These are phyloP conservation scores for Extremus antarcticus DNA, from an alignment of 495 filamentous ascomycete genomes.

Conservation along the genomic window DNA sequence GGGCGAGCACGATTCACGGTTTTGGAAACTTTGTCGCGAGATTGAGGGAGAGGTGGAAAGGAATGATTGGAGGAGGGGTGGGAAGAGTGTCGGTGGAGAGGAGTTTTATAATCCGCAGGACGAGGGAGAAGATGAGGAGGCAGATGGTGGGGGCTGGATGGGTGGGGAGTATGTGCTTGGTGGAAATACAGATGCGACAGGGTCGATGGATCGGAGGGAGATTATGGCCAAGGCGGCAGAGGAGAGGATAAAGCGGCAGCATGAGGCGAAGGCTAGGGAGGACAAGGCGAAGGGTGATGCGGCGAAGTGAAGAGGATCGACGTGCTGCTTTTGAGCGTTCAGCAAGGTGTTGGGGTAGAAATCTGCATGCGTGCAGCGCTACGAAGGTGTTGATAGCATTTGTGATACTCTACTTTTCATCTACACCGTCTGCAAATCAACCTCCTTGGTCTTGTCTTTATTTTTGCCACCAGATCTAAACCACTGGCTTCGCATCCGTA, in stretches of 20 bases:
- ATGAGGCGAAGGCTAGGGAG: constrained; percentile 19
- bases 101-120: constrained; percentile 63
- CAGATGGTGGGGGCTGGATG: constrained; percentile 75
- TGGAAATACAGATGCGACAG: constrained; percentile 12
- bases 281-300: not conserved
- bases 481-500: constrained; percentile 1
- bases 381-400: too few species aligned
- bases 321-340: not conserved
- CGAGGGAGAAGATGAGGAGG: constrained; percentile 42
- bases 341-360: not conserved
- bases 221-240: constrained; percentile 65
- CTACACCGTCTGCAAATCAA: not conserved
- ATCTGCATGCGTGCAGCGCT: not conserved
- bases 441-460: not conserved
- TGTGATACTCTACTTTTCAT: not conserved
- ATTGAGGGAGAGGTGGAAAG: constrained; percentile 79
- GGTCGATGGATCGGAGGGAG: constrained; percentile 48
- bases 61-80: constrained; percentile 64
- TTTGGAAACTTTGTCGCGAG: constrained; percentile 76
- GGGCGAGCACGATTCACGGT: constrained; percentile 68
- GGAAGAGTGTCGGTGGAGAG: constrained; percentile 49
- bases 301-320: not conserved
- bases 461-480: not conserved
- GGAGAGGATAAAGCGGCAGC: constrained; percentile 53
- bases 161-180: constrained; percentile 84